Base-by-base conservation (phyloP, 495 filamentous ascomycete genomes). In the Schizothecium vesticola region DNA sequence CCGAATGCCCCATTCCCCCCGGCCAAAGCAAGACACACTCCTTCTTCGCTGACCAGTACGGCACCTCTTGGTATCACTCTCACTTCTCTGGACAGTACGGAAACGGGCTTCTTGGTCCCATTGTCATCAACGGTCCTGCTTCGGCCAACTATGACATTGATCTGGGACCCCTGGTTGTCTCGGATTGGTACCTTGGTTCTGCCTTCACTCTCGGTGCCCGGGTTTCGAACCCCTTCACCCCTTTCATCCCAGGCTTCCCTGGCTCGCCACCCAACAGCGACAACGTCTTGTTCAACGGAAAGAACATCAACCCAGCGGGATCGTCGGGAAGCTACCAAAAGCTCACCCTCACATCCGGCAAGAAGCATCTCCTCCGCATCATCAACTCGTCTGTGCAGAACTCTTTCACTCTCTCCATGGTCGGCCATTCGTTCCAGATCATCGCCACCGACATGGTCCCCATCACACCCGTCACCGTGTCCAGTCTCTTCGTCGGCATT, bases 61-160 rank as follows among this genome's bases (percentile, higher is more conserved):
- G 75, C 10, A 77, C 75, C 16, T 66, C 70, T n/a, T 77, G 75
- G 75, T 88, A 85, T 61, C 86, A 88, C 62, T 79, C 80, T 13
- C 86, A 89, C 66, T 86, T 84, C 73, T 78, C 78, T 12, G 79
- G 79, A 3, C 85, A 87, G 67, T 88, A 87, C 69, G 76, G 78
- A 10, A 81, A 84, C 28, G 86, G 85, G 61, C 57, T 76, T 3
- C 61, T 76, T 22, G 87, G 86, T 1, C 77, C 86, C 1, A 76
- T 89, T 24, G 77, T 85, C 29, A 84, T 89, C 70, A 79, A 88
- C 58, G 87, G 87, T 0, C 87, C 87, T 1, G 72, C 77, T 1
- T 80, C 78, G 26, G 77, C 73, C 33, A 71, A 84, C 31, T 88
- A 88, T 65, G 86, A 89, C 28, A 75, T 77, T 56, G 83, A 85